phyloP scores from a whole-genome alignment of 805 yeast species.

The Wickerhamomyces tratensis region DNA sequence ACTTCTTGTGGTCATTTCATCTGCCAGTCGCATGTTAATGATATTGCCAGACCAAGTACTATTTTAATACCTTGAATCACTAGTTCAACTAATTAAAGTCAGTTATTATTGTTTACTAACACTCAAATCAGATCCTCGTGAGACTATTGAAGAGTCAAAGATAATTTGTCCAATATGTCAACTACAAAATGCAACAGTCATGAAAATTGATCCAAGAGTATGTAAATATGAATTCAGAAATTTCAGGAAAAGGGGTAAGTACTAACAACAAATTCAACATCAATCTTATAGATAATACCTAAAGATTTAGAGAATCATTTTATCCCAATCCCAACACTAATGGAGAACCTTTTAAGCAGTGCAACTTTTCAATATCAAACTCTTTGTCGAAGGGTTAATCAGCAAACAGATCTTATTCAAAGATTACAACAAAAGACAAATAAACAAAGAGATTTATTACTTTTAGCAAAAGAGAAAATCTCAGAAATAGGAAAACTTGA shows the following conservation, averaged over 20 bases:
- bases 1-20: conserved; percentile 30
- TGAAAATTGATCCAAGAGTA: conserved; percentile 5
- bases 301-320: conserved; percentile 1
- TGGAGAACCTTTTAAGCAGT: conserved; percentile 14
- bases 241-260: too few species aligned
- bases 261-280: too few species aligned
- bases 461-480: conserved; percentile 15
- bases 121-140: background rate
- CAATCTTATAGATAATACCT: background rate
- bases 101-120: too few species aligned
- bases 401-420: conserved; percentile 7
- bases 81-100: too few species aligned
- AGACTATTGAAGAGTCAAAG: conserved; percentile 1
- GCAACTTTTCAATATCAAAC: conserved; percentile 16
- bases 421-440: conserved; percentile 10
- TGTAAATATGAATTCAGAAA: background rate
- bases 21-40: conserved; percentile 20
- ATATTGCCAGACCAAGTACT: too few species aligned
- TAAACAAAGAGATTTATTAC: conserved; percentile 13
- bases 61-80: background rate
- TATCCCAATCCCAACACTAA: conserved; percentile 14
- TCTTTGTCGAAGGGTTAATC: conserved; percentile 10
- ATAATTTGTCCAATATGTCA: conserved; percentile 10
- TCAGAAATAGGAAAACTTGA: conserved; percentile 4
- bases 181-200: conserved; percentile 9